Evolutionary conservation across 495 filamentous ascomycete species (phyloP).

Genomic region (Aspergillus biplanus): DNA sequence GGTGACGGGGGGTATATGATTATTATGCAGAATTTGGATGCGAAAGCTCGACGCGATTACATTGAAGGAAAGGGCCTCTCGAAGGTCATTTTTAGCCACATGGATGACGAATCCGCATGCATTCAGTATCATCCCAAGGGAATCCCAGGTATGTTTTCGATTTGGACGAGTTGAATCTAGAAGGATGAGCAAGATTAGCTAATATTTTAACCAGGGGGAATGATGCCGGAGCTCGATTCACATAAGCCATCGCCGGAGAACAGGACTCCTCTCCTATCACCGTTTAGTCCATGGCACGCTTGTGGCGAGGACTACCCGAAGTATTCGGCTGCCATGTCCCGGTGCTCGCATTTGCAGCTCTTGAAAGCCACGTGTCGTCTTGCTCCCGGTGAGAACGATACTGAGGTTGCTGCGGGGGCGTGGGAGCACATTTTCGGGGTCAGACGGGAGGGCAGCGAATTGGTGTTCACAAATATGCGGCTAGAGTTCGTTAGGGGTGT

Average conservation of each 20-base stretch:
- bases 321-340: not conserved
- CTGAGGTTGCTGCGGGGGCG: not conserved
- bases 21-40: constrained; percentile 10
- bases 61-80: not conserved
- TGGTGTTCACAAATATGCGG: not conserved
- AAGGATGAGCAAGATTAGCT: not conserved
- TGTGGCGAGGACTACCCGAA: not conserved
- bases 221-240: constrained; percentile 9
- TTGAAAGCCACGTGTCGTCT: constrained; percentile 1
- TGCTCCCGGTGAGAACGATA: not conserved
- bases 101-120: not conserved
- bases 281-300: constrained; percentile 2
- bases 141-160: constrained; percentile 6
- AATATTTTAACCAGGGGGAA: not conserved
- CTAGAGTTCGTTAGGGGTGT: not conserved
- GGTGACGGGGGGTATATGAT: constrained; percentile 11
- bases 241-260: not conserved
- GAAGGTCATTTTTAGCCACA: not conserved
- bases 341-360: not conserved
- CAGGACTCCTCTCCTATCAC: too few species aligned
- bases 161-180: not conserved
- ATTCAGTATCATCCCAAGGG: constrained; percentile 9
- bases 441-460: not conserved
- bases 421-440: constrained; percentile 4
- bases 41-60: not conserved